A percentile compares a stretch with the other conserved stretches of the same genome.
Conservation (phyloP, 192 early-diverging fungal genomes). For the Dissophora globulifera region DNA sequence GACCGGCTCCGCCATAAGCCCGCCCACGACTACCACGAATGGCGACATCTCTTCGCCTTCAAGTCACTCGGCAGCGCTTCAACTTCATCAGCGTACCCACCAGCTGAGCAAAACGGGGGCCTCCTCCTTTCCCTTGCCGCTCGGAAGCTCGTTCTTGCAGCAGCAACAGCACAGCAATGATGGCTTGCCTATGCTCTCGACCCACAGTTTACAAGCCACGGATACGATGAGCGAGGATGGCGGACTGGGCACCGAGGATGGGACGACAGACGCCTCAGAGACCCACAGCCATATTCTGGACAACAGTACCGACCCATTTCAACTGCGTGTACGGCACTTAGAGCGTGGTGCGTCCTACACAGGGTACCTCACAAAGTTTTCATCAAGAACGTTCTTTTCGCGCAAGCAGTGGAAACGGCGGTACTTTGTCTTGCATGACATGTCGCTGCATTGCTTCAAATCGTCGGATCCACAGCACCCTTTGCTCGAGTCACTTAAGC, state of each 20-base stretch:
- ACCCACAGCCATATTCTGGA: too few relatives aligned
- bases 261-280: too few relatives aligned
- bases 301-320: too few relatives aligned
- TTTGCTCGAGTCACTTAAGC: constrained; percentile 43
- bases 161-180: too few relatives aligned
- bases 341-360: constrained; percentile 18
- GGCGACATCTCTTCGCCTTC: constrained; percentile 33
- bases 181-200: background rate
- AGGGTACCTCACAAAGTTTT: constrained; percentile 51
- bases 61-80: constrained; percentile 12
- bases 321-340: constrained; percentile 37
- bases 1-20: constrained; percentile 17
- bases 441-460: constrained; percentile 57
- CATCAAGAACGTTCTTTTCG: constrained; percentile 45
- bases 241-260: background rate
- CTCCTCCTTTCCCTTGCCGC: constrained; percentile 24
- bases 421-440: constrained; percentile 50
- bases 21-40: constrained; percentile 23
- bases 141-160: constrained; percentile 8
- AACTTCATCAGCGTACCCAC: constrained; percentile 12
- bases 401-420: constrained; percentile 57
- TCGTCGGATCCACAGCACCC: constrained; percentile 41
- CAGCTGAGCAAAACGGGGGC: constrained; percentile 25
- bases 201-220: constrained; percentile 3
- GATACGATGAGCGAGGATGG: background rate